These are phyloP conservation scores for Pyrenochaeta sp. DNA, from an alignment of 2,329 filamentous ascomycete species.

Conservation along the genomic window DNA sequence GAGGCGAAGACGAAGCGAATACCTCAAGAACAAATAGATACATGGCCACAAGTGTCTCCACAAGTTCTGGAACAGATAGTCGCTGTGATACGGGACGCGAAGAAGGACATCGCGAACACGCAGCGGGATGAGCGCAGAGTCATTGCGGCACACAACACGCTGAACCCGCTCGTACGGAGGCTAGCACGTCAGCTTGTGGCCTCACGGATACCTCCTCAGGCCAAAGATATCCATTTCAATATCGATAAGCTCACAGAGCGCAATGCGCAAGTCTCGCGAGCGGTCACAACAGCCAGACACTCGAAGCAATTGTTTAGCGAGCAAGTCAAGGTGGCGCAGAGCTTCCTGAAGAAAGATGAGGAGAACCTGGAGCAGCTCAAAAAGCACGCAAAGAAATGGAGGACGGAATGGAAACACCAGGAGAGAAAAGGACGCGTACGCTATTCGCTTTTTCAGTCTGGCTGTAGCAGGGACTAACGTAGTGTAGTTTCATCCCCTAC, in stretches of 20 bases:
- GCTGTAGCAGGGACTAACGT: conserved; percentile 25
- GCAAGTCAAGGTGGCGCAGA: conserved; percentile 66
- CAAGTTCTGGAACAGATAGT: conserved; percentile 65
- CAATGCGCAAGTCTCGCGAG: conserved; percentile 57
- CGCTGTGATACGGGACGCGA: conserved; percentile 65
- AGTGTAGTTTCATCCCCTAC: conserved; percentile 45
- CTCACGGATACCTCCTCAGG: conserved; percentile 71
- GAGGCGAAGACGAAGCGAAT: conserved; percentile 47
- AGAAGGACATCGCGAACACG: conserved; percentile 68
- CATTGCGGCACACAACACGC: conserved; percentile 63
- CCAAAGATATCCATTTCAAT: conserved; percentile 64
- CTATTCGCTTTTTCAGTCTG: conserved; percentile 10
- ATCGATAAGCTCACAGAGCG: conserved; percentile 71
- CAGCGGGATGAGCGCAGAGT: conserved; percentile 57
- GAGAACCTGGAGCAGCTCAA: conserved; percentile 39
- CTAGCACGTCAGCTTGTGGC: conserved; percentile 66
- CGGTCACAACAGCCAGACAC: conserved; percentile 69
- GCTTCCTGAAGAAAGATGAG: conserved; percentile 37
- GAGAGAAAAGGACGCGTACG: conserved; percentile 41
- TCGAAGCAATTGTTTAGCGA: conserved; percentile 67
- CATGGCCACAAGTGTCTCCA: conserved; percentile 65
- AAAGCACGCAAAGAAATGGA: conserved; percentile 40
- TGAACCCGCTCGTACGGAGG: conserved; percentile 64
- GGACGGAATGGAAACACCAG: conserved; percentile 40
- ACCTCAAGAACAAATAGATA: conserved; percentile 47